A percentile compares a stretch with the other conserved stretches of the same genome.
phyloP scores from a whole-genome alignment of 352 stramenopile genomes.

The Phytopythium helicoides region DNA sequence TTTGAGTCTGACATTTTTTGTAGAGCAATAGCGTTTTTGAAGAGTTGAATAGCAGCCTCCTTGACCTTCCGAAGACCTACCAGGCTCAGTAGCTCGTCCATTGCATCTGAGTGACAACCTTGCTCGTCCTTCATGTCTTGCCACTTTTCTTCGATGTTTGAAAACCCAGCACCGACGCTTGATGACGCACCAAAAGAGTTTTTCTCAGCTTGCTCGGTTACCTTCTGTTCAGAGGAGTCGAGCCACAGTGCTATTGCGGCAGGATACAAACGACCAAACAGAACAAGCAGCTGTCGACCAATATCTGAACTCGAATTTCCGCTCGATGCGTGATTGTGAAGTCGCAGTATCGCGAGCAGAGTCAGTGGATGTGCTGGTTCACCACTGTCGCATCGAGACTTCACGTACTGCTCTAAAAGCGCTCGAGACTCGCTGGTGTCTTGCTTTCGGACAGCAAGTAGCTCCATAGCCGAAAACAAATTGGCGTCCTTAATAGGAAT shows the following conservation, averaged over 20 bases:
- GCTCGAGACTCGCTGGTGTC: conserved; percentile 18
- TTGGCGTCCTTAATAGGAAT: conserved; percentile 43
- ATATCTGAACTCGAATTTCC: conserved; percentile 10
- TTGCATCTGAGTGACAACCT: conserved; percentile 51
- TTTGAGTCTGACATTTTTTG: conserved; percentile 44
- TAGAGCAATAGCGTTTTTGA: conserved; percentile 67
- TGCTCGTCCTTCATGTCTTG: conserved; percentile 47
- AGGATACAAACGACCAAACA: conserved; percentile 57
- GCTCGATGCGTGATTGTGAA: conserved; percentile 21
- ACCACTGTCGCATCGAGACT: conserved; percentile 5
- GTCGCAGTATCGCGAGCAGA: conserved; percentile 46
- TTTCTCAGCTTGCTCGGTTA: conserved; percentile 9
- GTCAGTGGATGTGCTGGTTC: conserved; percentile 47
- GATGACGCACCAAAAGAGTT: background rate
- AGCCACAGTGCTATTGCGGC: conserved; percentile 46
- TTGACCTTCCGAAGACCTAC: conserved; percentile 87
- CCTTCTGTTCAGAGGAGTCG: conserved; percentile 20
- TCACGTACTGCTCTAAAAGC: conserved; percentile 43
- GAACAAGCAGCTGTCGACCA: conserved; percentile 33
- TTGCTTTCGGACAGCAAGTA: conserved; percentile 45
- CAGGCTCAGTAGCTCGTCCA: conserved; percentile 82
- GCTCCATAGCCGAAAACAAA: conserved; percentile 57
- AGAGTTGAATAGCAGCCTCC: conserved; percentile 62
- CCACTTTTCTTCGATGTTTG: conserved; percentile 53
- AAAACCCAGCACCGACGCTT: background rate